Conservation (phyloP, 2,329 filamentous ascomycete genomes). For the Stagonosporopsis cucurbitacearum region DNA sequence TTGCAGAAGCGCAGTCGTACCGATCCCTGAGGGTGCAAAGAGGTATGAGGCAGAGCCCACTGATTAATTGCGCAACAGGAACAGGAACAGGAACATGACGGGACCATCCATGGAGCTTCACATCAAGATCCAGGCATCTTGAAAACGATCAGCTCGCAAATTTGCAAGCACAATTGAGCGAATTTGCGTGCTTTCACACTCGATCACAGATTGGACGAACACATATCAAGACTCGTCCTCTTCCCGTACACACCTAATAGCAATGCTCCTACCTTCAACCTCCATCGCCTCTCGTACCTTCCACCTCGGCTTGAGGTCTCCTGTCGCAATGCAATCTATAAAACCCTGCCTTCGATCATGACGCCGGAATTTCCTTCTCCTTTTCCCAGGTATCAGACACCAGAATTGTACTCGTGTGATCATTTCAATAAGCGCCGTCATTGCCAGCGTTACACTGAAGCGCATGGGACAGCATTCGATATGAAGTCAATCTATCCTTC, state of each 20-base stretch:
- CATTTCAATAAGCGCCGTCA: background rate
- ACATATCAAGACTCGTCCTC: background rate
- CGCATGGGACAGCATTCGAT: background rate
- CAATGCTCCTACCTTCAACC: background rate
- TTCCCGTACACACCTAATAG: too few species aligned
- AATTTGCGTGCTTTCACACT: slow-evolving; percentile 8
- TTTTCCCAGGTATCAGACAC: slow-evolving; percentile 12
- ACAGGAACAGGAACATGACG: too few species aligned
- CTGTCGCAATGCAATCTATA: slow-evolving; percentile 2
- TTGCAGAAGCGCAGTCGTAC: slow-evolving; percentile 71
- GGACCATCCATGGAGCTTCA: background rate
- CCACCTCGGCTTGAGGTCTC: background rate
- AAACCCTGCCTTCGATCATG: background rate
- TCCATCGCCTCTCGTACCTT: background rate
- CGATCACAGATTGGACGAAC: background rate
- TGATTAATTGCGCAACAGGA: slow-evolving; percentile 4
- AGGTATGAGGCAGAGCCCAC: slow-evolving; percentile 61
- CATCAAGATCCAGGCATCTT: background rate
- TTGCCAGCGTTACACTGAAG: background rate
- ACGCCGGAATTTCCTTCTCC: background rate
- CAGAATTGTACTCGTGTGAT: slow-evolving; percentile 1
- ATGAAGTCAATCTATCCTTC: slow-evolving; percentile 30
- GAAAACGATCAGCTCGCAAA: background rate
- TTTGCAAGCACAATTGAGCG: slow-evolving; percentile 6
- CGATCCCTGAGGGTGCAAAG: slow-evolving; percentile 70